Conservation (phyloP, 192 early-diverging fungal genomes). For the Lobosporangium transversale region DNA sequence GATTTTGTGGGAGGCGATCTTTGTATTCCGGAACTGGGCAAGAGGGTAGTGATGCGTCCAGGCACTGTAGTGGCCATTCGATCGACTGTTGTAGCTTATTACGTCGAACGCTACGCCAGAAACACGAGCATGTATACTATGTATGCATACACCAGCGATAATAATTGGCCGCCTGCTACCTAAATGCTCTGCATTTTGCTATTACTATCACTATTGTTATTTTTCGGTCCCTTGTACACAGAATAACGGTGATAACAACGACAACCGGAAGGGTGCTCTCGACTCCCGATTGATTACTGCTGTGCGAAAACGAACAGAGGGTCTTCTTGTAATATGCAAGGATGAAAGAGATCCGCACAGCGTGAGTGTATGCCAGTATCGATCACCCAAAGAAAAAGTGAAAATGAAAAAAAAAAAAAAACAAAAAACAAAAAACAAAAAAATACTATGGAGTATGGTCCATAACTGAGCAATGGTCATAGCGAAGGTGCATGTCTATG, state of each 20-base stretch:
- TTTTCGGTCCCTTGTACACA: neutral
- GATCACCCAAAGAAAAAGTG: neutral
- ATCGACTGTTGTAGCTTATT: conserved; percentile 48
- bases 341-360: too few species aligned
- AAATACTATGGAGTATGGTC: too few species aligned
- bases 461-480: too few species aligned
- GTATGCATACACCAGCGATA: conserved; percentile 47
- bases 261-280: too few species aligned
- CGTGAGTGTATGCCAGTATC: too few species aligned
- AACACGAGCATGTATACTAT: conserved; percentile 40
- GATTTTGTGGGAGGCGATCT: conserved; percentile 51
- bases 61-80: conserved; percentile 49
- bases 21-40: conserved; percentile 47
- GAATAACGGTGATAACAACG: too few species aligned
- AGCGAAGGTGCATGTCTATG: too few species aligned
- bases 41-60: conserved; percentile 49
- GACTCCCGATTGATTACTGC: too few species aligned
- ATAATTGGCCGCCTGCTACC: conserved; percentile 51
- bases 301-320: too few species aligned
- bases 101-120: conserved; percentile 47
- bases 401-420: neutral
- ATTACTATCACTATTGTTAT: neutral
- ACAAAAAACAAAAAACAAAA: too few species aligned
- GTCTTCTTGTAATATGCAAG: too few species aligned
- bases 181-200: conserved; percentile 6